Base-by-base conservation (phyloP, 495 filamentous ascomycete species). In the Lasiosphaeria miniovina region DNA sequence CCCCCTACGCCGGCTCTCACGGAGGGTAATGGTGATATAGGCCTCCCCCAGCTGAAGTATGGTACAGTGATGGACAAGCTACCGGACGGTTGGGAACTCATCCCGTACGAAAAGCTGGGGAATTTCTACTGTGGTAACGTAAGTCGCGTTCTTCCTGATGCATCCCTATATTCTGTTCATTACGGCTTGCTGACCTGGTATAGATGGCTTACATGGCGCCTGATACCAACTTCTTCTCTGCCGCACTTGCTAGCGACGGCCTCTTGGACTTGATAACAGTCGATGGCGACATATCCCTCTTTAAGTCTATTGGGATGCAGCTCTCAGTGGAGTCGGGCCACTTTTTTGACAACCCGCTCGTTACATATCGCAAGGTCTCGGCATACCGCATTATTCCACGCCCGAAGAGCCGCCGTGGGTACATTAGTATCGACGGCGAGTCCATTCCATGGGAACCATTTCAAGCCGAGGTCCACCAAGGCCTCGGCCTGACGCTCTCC, bases 391-490 rank as follows among this genome's bases (percentile, higher is more conserved):
- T 98, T 61, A 84, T 88, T 0, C 94, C 94, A 0, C 87, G 85
- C 24, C 75, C 82, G 52, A 77, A 85, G 76, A 60, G 80, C 76
- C 53, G 55, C 51, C 78, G 82, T 50, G 91, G 94, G 4, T 94
- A 90, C 73, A 93, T 98, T 71, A 93, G 91, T 68, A 90, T 98
- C 65, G 94, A 98, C 64, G 94, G 94, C 33, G 94, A 98, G 72
- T 77, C 84, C 31, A 76, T 95, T 10, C 89, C 90, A 1, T 97
- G 93, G 65, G 86, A 87, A 58, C 87, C 90, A 0, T 93, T 96
- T 71, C 94, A 98, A 75, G 90, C 85, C 8, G 94, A 98, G 75
- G 76, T 96, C 12, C 90, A 96, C 74, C 80, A 81, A 50, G 90
- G 91, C 0, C 75, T 98, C 32, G 94, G 90, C n/a, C 91, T 89